Conservation (phyloP, 2,329 filamentous ascomycete genomes). For the Phialophora macrospora region DNA sequence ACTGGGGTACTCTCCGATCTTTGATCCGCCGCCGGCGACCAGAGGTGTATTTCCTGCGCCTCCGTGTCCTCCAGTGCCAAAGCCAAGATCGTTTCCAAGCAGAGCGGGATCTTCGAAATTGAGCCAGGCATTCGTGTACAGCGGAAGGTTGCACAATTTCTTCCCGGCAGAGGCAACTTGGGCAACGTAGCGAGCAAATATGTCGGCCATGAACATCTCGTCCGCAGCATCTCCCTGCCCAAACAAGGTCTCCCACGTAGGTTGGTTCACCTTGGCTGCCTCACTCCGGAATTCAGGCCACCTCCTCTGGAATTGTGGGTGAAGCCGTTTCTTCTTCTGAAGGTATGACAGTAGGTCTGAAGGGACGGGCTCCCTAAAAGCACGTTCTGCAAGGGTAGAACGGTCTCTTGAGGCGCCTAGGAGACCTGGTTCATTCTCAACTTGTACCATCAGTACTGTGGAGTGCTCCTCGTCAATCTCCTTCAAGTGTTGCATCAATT, state of each 20-base stretch:
- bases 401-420: slow-evolving; percentile 59
- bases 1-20: background rate
- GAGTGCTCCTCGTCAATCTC: slow-evolving; percentile 46
- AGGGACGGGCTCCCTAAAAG: background rate
- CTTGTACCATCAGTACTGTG: slow-evolving; percentile 62
- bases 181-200: slow-evolving; percentile 51
- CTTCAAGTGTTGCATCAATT: background rate
- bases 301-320: background rate
- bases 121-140: background rate
- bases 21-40: background rate
- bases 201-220: slow-evolving; percentile 57
- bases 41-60: slow-evolving; percentile 1
- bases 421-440: slow-evolving; percentile 62
- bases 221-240: slow-evolving; percentile 47
- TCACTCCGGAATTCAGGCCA: background rate
- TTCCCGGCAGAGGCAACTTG: slow-evolving; percentile 44
- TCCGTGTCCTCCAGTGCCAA: background rate
- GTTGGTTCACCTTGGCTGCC: slow-evolving; percentile 41
- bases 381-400: background rate
- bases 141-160: background rate
- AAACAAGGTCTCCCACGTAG: slow-evolving; percentile 51
- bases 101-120: background rate
- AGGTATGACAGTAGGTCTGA: background rate
- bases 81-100: background rate
- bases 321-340: background rate